phyloP scores from a whole-genome alignment of 2,329 filamentous ascomycete species.

The Sarocladiaceae sp. region DNA sequence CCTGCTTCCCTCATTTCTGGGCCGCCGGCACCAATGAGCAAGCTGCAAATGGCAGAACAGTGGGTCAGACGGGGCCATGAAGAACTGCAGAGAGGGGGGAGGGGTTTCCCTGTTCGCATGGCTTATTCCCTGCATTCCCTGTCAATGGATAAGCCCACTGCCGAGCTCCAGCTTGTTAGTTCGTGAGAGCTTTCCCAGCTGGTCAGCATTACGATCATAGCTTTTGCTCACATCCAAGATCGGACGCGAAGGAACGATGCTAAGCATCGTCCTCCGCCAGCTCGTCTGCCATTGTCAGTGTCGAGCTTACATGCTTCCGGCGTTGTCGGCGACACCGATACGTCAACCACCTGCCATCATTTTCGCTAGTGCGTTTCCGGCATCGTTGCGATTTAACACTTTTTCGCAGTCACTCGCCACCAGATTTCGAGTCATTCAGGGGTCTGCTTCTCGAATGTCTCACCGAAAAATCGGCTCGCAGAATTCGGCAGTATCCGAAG shows the following conservation, averaged over 20 bases:
- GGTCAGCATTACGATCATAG: background rate
- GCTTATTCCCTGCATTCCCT: slow-evolving; percentile 6
- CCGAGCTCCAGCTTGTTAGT: slow-evolving; percentile 7
- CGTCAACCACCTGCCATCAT: background rate
- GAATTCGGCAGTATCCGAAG: background rate
- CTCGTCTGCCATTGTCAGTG: background rate
- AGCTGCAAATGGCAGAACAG: background rate
- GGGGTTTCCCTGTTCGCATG: slow-evolving; percentile 2
- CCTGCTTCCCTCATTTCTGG: background rate
- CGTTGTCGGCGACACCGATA: slow-evolving; percentile 6
- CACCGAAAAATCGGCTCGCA: background rate
- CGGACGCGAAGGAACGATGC: too few relatives aligned
- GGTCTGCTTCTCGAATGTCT: background rate
- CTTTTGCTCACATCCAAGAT: too few relatives aligned
- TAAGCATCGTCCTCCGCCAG: background rate
- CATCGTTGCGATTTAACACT: background rate
- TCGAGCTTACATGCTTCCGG: background rate
- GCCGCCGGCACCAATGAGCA: background rate
- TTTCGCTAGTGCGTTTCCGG: slow-evolving; percentile 8
- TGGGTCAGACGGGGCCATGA: background rate
- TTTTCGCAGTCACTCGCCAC: slow-evolving; percentile 4
- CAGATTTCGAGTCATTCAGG: slow-evolving; percentile 6
- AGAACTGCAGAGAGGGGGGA: background rate
- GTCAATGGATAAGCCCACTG: slow-evolving; percentile 4
- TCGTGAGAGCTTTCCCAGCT: background rate